phyloP scores from a whole-genome alignment of 148 eudicot genomes.

The Selenicereus undatus region DNA sequence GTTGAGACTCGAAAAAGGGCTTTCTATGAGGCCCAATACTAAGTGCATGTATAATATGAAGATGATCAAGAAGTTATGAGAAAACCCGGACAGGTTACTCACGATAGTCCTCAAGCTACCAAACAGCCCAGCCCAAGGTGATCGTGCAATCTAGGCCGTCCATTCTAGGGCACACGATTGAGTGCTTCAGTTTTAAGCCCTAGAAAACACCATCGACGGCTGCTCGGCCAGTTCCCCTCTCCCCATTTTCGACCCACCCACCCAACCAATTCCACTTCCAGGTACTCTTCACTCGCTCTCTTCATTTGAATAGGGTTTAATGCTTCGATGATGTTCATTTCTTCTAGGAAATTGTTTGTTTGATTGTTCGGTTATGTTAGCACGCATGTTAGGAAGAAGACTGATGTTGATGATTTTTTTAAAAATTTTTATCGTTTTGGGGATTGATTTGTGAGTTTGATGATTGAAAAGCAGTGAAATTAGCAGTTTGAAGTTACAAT shows the following conservation, averaged over 20 bases:
- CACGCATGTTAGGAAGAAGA: no score
- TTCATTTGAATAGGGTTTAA: neutral
- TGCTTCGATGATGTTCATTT: neutral
- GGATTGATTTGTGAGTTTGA: neutral
- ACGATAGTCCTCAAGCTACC: no score
- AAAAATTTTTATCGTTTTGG: neutral
- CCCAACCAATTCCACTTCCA: constrained; percentile 8
- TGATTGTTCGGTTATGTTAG: neutral
- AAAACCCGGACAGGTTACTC: no score
- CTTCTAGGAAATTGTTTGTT: neutral
- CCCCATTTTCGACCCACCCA: neutral
- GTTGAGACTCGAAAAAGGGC: no score
- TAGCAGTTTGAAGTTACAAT: neutral
- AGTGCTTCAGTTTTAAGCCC: constrained; percentile 14
- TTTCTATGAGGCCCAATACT: no score
- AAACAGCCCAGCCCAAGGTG: neutral
- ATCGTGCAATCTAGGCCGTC: constrained; percentile 18
- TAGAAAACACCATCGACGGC: neutral
- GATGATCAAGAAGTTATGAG: no score
- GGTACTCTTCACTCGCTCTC: neutral
- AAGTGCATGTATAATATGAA: no score
- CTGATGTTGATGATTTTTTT: neutral
- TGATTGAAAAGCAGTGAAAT: neutral
- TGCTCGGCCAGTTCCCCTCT: constrained; percentile 6
- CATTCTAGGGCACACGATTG: constrained; percentile 10